Percentiles rank a stretch among this genome's conserved stretches.
Conservation (phyloP, 176 grass and related monocot genomes). For the Panicum miliaceum region DNA sequence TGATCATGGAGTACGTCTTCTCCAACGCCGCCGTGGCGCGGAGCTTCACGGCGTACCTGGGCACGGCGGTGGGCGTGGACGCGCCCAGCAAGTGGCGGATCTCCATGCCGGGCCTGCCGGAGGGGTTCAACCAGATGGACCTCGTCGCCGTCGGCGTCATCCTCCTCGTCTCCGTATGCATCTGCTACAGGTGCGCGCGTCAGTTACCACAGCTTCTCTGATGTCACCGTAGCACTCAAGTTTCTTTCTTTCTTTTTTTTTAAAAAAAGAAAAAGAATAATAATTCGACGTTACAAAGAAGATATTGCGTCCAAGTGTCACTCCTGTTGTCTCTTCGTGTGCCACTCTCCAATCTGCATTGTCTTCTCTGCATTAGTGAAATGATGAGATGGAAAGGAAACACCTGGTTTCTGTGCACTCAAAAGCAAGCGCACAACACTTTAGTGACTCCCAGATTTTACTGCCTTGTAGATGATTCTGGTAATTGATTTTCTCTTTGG, state of each 20-base stretch:
- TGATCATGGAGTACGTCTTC: conserved; percentile 99
- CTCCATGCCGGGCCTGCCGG: conserved; percentile 58
- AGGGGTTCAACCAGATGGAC: conserved; percentile 86
- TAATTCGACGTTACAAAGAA: background rate
- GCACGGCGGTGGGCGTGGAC: conserved; percentile 82
- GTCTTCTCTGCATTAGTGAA: conserved; percentile 9
- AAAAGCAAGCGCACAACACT: background rate
- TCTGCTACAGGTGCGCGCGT: conserved; percentile 80
- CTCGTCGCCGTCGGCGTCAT: conserved; percentile 80
- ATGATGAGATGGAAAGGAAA: background rate
- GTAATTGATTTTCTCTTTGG: background rate
- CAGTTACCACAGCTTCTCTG: background rate
- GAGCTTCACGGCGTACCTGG: conserved; percentile 96
- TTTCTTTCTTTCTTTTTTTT: background rate
- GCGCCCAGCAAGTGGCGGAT: conserved; percentile 72
- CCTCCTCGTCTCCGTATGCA: conserved; percentile 79
- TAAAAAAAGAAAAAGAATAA: background rate
- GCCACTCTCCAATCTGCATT: background rate
- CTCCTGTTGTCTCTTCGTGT: conserved; percentile 1
- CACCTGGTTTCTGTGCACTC: conserved; percentile 4
- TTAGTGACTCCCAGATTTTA: background rate
- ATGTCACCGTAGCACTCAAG: background rate
- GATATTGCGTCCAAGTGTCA: conserved; percentile 31
- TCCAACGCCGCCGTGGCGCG: conserved; percentile 96
- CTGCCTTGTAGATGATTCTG: background rate